Evolutionary conservation across 2,329 filamentous ascomycete genomes (phyloP).

Genomic region (Alternaria brassicicola): DNA sequence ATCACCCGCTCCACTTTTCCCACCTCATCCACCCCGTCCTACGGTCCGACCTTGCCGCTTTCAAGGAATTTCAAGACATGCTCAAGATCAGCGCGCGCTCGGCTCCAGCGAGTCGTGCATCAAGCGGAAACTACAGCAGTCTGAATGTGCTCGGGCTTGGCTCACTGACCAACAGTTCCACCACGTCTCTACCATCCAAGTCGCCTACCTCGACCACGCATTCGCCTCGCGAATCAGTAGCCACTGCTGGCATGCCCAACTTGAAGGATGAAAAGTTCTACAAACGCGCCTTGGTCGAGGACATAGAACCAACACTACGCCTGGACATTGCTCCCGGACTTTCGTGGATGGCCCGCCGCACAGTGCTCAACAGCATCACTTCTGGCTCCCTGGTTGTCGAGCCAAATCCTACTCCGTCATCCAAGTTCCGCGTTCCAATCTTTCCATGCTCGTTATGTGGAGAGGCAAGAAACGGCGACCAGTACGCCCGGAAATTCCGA

Average conservation of each 20-base stretch:
- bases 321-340: constrained; percentile 88
- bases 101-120: constrained; percentile 68
- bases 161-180: constrained; percentile 57
- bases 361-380: constrained; percentile 80
- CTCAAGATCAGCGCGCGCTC: constrained; percentile 66
- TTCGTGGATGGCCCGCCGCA: constrained; percentile 89
- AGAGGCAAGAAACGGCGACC: constrained; percentile 73
- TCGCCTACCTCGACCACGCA: constrained; percentile 39
- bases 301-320: constrained; percentile 91
- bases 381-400: constrained; percentile 89
- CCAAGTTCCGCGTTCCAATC: constrained; percentile 61
- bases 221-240: constrained; percentile 44
- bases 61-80: constrained; percentile 83
- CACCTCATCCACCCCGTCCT: constrained; percentile 84
- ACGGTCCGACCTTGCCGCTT: constrained; percentile 79
- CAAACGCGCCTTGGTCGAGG: constrained; percentile 85
- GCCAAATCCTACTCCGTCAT: constrained; percentile 61
- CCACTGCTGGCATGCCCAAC: constrained; percentile 56
- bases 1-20: constrained; percentile 74
- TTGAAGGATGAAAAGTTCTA: constrained; percentile 94
- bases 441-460: constrained; percentile 87
- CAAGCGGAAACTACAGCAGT: constrained; percentile 72
- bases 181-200: constrained; percentile 60
- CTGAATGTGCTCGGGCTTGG: constrained; percentile 65
- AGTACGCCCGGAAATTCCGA: constrained; percentile 79